Percentiles rank a stretch among this genome's conserved stretches.
These are phyloP conservation scores for Neofusicoccum ribis DNA, from an alignment of 2,329 filamentous ascomycete species.

Conservation along the genomic window DNA sequence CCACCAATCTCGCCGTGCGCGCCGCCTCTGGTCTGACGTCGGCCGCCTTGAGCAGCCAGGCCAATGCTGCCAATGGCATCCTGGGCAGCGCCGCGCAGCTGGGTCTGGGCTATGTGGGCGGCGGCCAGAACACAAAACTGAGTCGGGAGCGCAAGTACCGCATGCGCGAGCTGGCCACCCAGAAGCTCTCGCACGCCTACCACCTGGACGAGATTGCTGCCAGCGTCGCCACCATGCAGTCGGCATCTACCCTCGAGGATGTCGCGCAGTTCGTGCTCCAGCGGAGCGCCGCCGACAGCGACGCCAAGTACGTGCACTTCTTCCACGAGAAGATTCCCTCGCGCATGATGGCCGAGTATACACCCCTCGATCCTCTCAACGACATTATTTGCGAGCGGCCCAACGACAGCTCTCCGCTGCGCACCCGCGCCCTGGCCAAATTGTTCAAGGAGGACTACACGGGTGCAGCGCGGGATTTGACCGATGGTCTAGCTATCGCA, in stretches of 20 bases:
- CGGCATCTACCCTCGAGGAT: slow-evolving; percentile 73
- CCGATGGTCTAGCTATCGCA: slow-evolving; percentile 60
- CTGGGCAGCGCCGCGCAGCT: slow-evolving; percentile 54
- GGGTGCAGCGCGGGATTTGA: slow-evolving; percentile 70
- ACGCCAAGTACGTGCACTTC: slow-evolving; percentile 87
- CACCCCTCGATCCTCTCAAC: slow-evolving; percentile 65
- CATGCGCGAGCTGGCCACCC: slow-evolving; percentile 77
- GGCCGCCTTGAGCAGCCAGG: slow-evolving; percentile 59
- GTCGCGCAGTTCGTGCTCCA: slow-evolving; percentile 73
- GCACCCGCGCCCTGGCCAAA: slow-evolving; percentile 73
- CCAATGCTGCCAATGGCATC: slow-evolving; percentile 53
- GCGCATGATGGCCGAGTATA: slow-evolving; percentile 70
- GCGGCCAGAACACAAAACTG: slow-evolving; percentile 60
- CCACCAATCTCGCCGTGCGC: slow-evolving; percentile 73
- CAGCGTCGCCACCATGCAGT: slow-evolving; percentile 82
- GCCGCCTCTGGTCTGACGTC: slow-evolving; percentile 73
- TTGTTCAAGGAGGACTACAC: slow-evolving; percentile 74
- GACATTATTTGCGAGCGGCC: slow-evolving; percentile 67
- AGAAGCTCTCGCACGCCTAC: slow-evolving; percentile 76
- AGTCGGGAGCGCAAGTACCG: slow-evolving; percentile 75
- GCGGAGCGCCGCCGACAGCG: slow-evolving; percentile 64
- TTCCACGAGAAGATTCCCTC: slow-evolving; percentile 89
- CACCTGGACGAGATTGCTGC: slow-evolving; percentile 79
- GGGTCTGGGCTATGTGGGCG: slow-evolving; percentile 58
- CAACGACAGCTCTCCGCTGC: slow-evolving; percentile 64